Conservation (phyloP, 2,329 filamentous ascomycete genomes). For the Paramyrothecium sp. region DNA sequence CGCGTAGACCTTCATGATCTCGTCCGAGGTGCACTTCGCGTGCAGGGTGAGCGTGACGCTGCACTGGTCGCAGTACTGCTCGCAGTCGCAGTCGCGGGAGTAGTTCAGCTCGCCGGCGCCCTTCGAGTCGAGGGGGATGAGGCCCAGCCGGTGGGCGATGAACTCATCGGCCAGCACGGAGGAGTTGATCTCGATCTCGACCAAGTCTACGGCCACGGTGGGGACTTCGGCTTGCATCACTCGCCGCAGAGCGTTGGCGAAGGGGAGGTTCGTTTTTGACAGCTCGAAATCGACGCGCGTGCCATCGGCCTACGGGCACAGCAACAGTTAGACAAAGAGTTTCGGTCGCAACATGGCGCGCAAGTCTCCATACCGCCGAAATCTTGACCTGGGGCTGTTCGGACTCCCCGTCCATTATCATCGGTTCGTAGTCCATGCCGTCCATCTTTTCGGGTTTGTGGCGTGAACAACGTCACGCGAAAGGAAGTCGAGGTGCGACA, state of each 20-base stretch:
- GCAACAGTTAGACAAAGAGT: constrained; percentile 18
- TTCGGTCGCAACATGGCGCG: constrained; percentile 1
- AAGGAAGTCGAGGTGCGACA: neutral
- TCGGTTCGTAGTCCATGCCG: constrained; percentile 59
- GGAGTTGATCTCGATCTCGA: constrained; percentile 89
- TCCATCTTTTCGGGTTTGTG: constrained; percentile 27
- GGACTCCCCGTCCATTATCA: constrained; percentile 58
- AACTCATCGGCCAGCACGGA: constrained; percentile 98
- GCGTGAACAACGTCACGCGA: neutral
- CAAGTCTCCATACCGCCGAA: constrained; percentile 48
- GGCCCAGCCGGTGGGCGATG: constrained; percentile 85
- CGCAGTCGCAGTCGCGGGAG: constrained; percentile 93
- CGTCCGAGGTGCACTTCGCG: constrained; percentile 79
- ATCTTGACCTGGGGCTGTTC: constrained; percentile 59
- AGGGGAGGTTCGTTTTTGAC: constrained; percentile 81
- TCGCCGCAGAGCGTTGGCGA: constrained; percentile 90
- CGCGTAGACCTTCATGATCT: constrained; percentile 92
- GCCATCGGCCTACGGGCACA: constrained; percentile 63
- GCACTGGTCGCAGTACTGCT: constrained; percentile 91
- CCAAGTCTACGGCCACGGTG: constrained; percentile 90
- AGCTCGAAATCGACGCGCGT: constrained; percentile 90
- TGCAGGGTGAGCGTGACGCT: constrained; percentile 82
- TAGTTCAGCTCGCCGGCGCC: constrained; percentile 82
- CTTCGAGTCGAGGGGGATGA: constrained; percentile 83
- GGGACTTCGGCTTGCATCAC: constrained; percentile 92